These are phyloP conservation scores for Firmiana major DNA, from an alignment of 345 rosid species.

Conservation along the genomic window DNA sequence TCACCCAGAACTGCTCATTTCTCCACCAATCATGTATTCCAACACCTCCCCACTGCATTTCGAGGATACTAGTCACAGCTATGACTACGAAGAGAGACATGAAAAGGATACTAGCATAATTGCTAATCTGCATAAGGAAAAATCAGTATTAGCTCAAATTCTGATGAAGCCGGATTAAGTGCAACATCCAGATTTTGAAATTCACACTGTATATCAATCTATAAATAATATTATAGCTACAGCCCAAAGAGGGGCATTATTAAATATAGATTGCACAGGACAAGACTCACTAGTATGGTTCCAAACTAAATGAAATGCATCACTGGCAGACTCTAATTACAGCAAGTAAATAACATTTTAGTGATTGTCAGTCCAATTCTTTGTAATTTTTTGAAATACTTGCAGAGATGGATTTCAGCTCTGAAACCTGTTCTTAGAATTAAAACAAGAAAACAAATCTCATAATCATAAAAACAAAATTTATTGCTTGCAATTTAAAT, in stretches of 20 bases:
- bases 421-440: background rate
- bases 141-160: slow-evolving; percentile 1
- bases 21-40: slow-evolving; percentile 81
- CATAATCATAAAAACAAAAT: background rate
- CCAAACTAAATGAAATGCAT: background rate
- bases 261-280: background rate
- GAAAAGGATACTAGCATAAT: slow-evolving; percentile 51
- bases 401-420: background rate
- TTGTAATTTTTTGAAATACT: background rate
- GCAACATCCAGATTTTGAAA: background rate
- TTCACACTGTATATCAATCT: background rate
- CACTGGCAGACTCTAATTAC: background rate
- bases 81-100: slow-evolving; percentile 58
- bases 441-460: background rate
- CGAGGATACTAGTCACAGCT: slow-evolving; percentile 57
- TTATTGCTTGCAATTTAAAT: background rate
- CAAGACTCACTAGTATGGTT: background rate
- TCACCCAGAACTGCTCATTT: slow-evolving; percentile 76
- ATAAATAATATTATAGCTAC: background rate
- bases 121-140: slow-evolving; percentile 45
- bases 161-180: background rate
- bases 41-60: slow-evolving; percentile 78
- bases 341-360: background rate
- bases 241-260: background rate
- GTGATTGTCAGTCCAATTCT: background rate